Conservation (phyloP, 1,284 basidiomycete species). For the Mycosarcoma maydis region DNA sequence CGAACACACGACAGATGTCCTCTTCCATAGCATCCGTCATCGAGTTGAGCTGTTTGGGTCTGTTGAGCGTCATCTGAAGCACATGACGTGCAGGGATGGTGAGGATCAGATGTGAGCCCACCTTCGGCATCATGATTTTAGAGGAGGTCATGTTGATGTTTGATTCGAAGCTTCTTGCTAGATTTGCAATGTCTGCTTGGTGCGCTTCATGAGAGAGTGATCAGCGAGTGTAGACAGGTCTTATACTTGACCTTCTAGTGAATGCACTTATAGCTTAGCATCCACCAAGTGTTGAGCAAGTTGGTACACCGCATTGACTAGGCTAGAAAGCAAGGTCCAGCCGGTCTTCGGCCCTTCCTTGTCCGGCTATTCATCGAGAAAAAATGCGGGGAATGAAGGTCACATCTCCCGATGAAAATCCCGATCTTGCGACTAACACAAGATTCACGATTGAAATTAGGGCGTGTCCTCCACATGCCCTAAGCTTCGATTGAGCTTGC, state of each 20-base stretch:
- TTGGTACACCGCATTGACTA: constrained; percentile 4
- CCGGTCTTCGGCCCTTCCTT: constrained; percentile 26
- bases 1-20: constrained; percentile 73
- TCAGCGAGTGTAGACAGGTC: too few species aligned
- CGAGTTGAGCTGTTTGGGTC: constrained; percentile 78
- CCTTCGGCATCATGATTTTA: constrained; percentile 35
- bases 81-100: constrained; percentile 66
- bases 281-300: not conserved
- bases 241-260: too few species aligned
- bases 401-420: constrained; percentile 4
- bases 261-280: too few species aligned
- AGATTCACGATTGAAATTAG: not conserved
- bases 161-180: not conserved
- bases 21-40: constrained; percentile 72
- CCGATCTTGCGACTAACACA: too few species aligned
- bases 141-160: constrained; percentile 7
- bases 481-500: too few species aligned
- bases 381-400: constrained; percentile 22
- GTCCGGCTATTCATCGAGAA: constrained; percentile 21
- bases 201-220: too few species aligned
- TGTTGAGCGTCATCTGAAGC: constrained; percentile 78
- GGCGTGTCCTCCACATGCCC: not conserved
- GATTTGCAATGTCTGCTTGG: too few species aligned
- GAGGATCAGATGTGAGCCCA: constrained; percentile 55
- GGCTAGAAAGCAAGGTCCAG: constrained; percentile 5